Evolutionary conservation across 768 basidiomycete species (phyloP).

Genomic region (Lanmaoa pseudosensibilis): DNA sequence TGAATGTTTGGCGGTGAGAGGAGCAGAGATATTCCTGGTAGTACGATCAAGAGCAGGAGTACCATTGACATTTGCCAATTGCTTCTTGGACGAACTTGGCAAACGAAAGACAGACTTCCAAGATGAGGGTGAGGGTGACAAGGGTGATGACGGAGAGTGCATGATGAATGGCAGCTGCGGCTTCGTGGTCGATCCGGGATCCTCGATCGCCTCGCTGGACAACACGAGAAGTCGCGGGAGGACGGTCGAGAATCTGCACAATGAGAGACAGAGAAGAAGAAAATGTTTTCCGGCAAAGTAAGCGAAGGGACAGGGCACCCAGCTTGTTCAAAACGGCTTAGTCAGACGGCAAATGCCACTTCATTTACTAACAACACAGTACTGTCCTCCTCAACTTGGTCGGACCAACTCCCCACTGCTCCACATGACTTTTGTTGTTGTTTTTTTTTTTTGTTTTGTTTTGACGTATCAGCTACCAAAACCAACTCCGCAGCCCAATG

Average conservation of each 20-base stretch:
- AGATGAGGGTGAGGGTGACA: constrained; percentile 30
- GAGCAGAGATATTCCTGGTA: constrained; percentile 28
- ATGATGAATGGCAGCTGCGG: constrained; percentile 14
- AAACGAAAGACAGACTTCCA: constrained; percentile 82
- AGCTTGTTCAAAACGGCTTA: constrained; percentile 16
- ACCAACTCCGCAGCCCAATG: neutral
- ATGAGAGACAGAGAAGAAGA: constrained; percentile 12
- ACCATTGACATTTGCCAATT: constrained; percentile 33
- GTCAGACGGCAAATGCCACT: constrained; percentile 34
- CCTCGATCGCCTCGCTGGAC: constrained; percentile 17
- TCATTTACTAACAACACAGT: neutral
- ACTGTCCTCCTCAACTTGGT: no score
- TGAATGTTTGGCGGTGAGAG: constrained; percentile 21
- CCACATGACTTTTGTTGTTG: no score
- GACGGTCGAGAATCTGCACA: constrained; percentile 4
- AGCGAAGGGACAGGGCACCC: constrained; percentile 9
- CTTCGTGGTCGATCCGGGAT: constrained; percentile 28
- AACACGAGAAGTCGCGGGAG: constrained; percentile 8
- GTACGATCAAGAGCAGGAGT: constrained; percentile 51
- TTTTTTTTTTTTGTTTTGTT: neutral
- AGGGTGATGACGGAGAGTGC: constrained; percentile 25
- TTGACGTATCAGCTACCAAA: neutral
- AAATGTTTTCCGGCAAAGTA: constrained; percentile 20
- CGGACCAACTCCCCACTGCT: no score
- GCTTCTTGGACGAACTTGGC: constrained; percentile 65